Conservation (phyloP, 2,329 filamentous ascomycete species). For the Rasamsonia emersonii region DNA sequence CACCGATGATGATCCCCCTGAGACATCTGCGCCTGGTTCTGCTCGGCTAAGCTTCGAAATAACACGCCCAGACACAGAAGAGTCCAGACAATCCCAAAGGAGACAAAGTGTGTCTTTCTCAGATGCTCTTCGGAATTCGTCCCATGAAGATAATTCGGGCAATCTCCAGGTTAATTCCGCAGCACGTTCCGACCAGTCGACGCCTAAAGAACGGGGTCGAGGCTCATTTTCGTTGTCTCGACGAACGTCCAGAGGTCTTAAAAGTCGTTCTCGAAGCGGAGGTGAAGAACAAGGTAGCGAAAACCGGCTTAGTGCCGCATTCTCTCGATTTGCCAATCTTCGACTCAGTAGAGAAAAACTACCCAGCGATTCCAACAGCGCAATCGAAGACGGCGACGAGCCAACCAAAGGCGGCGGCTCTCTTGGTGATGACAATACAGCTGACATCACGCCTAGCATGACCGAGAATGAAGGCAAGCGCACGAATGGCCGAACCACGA, state of each 20-base stretch:
- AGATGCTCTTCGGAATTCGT: slow-evolving; percentile 1
- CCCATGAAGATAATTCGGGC: slow-evolving; percentile 3
- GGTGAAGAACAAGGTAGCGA: slow-evolving; percentile 28
- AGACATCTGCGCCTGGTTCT: slow-evolving; percentile 15
- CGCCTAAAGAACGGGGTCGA: slow-evolving; percentile 15
- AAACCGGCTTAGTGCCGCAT: slow-evolving; percentile 25
- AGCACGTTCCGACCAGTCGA: slow-evolving; percentile 16
- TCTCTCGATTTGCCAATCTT: slow-evolving; percentile 27
- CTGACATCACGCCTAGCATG: not conserved
- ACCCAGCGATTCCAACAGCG: slow-evolving; percentile 16
- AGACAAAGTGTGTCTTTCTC: slow-evolving; percentile 22
- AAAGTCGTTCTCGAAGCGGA: slow-evolving; percentile 26
- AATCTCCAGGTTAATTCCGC: slow-evolving; percentile 14
- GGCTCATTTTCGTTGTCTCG: slow-evolving; percentile 19
- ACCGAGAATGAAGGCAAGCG: too few species aligned
- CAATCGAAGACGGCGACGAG: slow-evolving; percentile 20
- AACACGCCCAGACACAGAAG: slow-evolving; percentile 18
- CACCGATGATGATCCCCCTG: slow-evolving; percentile 13
- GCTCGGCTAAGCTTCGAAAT: slow-evolving; percentile 32
- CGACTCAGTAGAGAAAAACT: slow-evolving; percentile 23
- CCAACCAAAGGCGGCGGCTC: slow-evolving; percentile 12
- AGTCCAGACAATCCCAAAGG: slow-evolving; percentile 14
- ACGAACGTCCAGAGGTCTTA: slow-evolving; percentile 20
- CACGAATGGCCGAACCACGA: slow-evolving; percentile 5
- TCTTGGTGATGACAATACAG: not conserved